phyloP scores from a whole-genome alignment of 352 stramenopile species.

The Ophiocytium majus region DNA sequence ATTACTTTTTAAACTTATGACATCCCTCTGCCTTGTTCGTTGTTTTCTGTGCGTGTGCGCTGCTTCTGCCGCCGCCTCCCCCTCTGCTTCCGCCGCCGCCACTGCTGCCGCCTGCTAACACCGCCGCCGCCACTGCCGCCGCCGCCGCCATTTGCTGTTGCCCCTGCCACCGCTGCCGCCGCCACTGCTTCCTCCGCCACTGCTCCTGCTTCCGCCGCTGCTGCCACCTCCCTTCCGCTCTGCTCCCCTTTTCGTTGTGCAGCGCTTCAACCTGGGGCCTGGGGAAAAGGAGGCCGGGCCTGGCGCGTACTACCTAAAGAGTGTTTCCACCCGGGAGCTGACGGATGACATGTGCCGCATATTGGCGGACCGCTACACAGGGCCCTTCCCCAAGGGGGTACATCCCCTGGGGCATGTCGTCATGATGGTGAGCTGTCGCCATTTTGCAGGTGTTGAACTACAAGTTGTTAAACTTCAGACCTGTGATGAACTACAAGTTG shows the following conservation, averaged over 20 bases:
- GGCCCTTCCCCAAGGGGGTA: not conserved
- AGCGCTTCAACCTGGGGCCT: not conserved
- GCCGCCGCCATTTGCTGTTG: not conserved
- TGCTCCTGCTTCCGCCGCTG: not conserved
- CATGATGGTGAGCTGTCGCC: too few species aligned
- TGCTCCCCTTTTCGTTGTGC: not conserved
- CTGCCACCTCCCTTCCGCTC: not conserved
- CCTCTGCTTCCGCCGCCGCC: not conserved
- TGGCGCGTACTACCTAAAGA: not conserved
- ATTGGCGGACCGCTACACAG: not conserved
- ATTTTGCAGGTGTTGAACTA: too few species aligned
- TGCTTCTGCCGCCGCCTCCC: too few species aligned
- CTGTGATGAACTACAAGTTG: too few species aligned
- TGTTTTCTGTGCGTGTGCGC: too few species aligned
- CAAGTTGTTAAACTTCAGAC: too few species aligned
- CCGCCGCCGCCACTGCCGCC: not conserved
- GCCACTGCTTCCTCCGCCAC: not conserved
- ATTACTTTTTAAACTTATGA: too few species aligned
- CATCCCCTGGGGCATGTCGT: too few species aligned
- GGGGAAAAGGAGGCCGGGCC: not conserved
- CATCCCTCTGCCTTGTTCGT: too few species aligned
- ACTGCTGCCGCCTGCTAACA: not conserved
- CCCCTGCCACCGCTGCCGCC: not conserved
- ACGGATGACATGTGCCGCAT: not conserved
- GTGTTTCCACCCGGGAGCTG: not conserved